phyloP scores from a whole-genome alignment of 768 basidiomycete genomes.

The Floccularia luteovirens region DNA sequence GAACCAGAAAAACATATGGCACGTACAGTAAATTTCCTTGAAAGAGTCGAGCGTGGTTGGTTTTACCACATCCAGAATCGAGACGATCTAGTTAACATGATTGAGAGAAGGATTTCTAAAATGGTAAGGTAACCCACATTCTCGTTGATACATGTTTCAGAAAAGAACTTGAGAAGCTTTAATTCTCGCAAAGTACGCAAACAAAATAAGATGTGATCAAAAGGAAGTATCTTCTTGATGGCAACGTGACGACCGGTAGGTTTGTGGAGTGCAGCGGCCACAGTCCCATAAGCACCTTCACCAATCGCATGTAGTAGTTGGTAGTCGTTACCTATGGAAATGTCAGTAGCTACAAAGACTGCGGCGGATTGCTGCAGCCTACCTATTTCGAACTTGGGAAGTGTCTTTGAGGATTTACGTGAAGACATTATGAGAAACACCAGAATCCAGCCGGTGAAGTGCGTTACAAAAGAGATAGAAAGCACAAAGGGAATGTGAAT shows the following conservation, averaged over 20 bases:
- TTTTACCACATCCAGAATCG: conserved; percentile 86
- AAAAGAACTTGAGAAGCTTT: conserved; percentile 84
- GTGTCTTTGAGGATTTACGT: conserved; percentile 52
- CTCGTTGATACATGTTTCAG: conserved; percentile 72
- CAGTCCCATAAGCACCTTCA: conserved; percentile 87
- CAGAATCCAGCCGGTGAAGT: conserved; percentile 42
- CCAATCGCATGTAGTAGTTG: conserved; percentile 68
- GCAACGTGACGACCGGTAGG: conserved; percentile 81
- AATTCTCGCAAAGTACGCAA: conserved; percentile 86
- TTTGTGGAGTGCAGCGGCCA: conserved; percentile 81
- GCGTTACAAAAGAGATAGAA: conserved; percentile 7
- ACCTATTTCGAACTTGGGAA: conserved; percentile 74
- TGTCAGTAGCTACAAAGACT: conserved; percentile 4
- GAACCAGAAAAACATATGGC: not conserved
- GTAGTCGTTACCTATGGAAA: conserved; percentile 56
- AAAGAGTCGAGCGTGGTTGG: conserved; percentile 69
- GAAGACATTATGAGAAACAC: conserved; percentile 46
- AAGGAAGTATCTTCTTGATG: conserved; percentile 93
- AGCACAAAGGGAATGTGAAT: conserved; percentile 17
- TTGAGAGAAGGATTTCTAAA: conserved; percentile 5
- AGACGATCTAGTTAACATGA: conserved; percentile 59
- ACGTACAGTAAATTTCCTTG: conserved; percentile 80
- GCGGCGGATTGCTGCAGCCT: conserved; percentile 7
- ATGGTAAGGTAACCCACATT: conserved; percentile 39
- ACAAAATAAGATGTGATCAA: conserved; percentile 91